A percentile compares a stretch with the other conserved stretches of the same genome.
Evolutionary conservation across 306 rosid species (phyloP).

Genomic region (Inga laurina): DNA sequence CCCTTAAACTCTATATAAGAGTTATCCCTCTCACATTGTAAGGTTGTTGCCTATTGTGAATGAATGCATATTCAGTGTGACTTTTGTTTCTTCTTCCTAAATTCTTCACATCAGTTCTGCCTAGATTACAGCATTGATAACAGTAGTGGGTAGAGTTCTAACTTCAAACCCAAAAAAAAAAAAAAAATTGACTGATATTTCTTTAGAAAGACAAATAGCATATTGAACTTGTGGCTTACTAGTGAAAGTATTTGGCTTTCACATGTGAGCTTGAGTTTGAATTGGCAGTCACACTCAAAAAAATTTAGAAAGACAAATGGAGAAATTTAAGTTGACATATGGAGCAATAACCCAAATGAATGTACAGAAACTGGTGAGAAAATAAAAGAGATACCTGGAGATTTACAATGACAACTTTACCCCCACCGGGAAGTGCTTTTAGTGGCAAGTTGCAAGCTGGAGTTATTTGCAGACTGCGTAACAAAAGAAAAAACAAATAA

Average conservation of each 20-base stretch:
- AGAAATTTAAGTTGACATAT: constrained; percentile 19
- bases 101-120: no score
- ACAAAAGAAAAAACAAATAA: constrained; percentile 29
- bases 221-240: not conserved
- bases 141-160: not conserved
- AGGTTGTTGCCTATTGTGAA: no score
- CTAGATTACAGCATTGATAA: no score
- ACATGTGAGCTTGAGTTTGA: not conserved
- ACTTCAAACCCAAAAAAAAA: not conserved
- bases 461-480: constrained; percentile 92
- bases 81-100: no score
- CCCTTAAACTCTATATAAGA: no score
- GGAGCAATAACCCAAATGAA: constrained; percentile 15
- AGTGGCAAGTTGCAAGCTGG: constrained; percentile 98
- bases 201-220: not conserved
- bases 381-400: constrained; percentile 69
- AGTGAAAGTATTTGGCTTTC: not conserved
- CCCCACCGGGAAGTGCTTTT: constrained; percentile 90
- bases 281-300: not conserved
- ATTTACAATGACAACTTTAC: constrained; percentile 88
- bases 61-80: no score
- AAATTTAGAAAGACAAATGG: constrained; percentile 3
- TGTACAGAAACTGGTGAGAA: not conserved
- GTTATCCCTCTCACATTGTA: no score
- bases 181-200: not conserved